Conservation (phyloP, 2,329 filamentous ascomycete genomes). For the Fusarium sororula region DNA sequence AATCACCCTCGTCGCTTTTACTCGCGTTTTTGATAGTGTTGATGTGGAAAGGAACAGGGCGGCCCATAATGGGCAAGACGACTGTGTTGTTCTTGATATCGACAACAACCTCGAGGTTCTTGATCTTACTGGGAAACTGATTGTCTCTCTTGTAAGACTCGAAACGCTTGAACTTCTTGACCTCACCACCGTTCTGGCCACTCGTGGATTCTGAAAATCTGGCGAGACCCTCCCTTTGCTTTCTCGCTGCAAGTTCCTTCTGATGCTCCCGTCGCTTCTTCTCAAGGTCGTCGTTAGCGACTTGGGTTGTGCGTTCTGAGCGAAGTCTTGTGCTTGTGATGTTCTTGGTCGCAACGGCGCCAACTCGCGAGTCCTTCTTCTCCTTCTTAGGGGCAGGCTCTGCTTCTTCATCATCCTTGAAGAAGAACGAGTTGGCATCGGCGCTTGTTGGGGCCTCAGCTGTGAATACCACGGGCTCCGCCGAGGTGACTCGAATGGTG, state of each 20-base stretch:
- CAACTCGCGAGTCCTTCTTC: conserved; percentile 83
- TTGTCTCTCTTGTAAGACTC: conserved; percentile 99
- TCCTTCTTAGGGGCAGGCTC: conserved; percentile 89
- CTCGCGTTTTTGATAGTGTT: conserved; percentile 98
- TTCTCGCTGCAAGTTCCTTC: conserved; percentile 85
- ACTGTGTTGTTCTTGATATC: conserved; percentile 91
- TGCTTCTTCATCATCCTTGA: conserved; percentile 93
- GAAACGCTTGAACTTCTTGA: conserved; percentile 99
- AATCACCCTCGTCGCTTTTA: conserved; percentile 95
- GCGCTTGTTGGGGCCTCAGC: conserved; percentile 91
- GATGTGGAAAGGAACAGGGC: conserved; percentile 97
- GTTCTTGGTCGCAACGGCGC: conserved; percentile 91
- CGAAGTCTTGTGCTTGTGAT: conserved; percentile 93
- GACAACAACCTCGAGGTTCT: conserved; percentile 88
- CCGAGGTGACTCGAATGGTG: conserved; percentile 85
- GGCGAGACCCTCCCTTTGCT: conserved; percentile 86
- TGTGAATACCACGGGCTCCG: conserved; percentile 89
- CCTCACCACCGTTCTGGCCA: conserved; percentile 86
- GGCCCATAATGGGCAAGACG: conserved; percentile 95
- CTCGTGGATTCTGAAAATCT: conserved; percentile 87
- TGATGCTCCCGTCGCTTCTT: conserved; percentile 89
- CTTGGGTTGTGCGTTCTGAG: conserved; percentile 87
- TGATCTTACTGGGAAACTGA: conserved; percentile 83
- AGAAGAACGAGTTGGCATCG: conserved; percentile 97
- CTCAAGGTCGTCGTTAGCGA: conserved; percentile 85